Evolutionary conservation across 352 stramenopile genomes (phyloP).

Genomic region (Phytophthora pluvialis): DNA sequence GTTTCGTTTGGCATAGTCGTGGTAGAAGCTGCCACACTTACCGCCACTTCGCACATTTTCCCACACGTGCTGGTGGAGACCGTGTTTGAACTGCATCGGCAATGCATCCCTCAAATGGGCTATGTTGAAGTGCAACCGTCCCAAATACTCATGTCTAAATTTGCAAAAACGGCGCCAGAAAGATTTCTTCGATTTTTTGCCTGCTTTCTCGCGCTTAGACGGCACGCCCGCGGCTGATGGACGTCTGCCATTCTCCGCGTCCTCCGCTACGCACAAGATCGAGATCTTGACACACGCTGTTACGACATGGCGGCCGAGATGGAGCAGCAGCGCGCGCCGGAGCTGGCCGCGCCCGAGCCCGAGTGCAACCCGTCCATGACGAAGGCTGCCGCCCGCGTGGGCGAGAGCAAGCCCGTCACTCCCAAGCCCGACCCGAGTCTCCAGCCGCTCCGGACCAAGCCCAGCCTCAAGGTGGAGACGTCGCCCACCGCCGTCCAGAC

Average conservation of each 20-base stretch:
- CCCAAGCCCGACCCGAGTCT: conserved; percentile 18
- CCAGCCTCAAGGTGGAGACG: conserved; percentile 33
- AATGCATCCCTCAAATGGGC: no score
- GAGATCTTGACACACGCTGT: conserved; percentile 11
- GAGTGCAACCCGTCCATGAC: conserved; percentile 24
- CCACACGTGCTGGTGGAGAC: no score
- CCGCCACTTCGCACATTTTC: no score
- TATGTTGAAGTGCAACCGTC: conserved; percentile 12
- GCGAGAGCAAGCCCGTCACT: conserved; percentile 23
- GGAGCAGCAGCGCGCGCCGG: conserved; percentile 41
- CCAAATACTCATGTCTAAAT: conserved; percentile 21
- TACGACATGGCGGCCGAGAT: conserved; percentile 31
- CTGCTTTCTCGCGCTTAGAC: not conserved
- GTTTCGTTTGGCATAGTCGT: no score
- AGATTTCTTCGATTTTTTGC: conserved; percentile 50
- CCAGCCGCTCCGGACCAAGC: conserved; percentile 24
- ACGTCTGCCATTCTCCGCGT: conserved; percentile 35
- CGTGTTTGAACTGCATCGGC: not conserved
- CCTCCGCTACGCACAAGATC: conserved; percentile 13
- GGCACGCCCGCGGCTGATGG: conserved; percentile 18
- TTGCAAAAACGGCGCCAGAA: conserved; percentile 20
- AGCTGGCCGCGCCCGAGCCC: conserved; percentile 26
- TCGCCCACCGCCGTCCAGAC: conserved; percentile 6
- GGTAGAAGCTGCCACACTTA: no score
- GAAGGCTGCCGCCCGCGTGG: conserved; percentile 1